Evolutionary conservation across 805 yeast species (phyloP).

Genomic region (Wickerhamiella australiensis): DNA sequence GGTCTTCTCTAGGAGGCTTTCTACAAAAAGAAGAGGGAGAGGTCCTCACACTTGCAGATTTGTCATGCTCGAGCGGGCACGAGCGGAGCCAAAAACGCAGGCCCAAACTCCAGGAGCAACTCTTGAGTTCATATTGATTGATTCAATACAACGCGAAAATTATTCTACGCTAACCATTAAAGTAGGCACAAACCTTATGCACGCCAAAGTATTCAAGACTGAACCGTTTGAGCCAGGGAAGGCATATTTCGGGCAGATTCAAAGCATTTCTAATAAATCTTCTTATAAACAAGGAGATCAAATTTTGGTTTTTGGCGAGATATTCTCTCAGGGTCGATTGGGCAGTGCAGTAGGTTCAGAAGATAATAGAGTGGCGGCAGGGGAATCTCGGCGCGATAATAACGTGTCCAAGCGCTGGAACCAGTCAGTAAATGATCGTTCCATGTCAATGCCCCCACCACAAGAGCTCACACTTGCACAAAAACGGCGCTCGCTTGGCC

Average conservation of each 20-base stretch:
- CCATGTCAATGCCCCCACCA: no score
- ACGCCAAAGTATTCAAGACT: not conserved
- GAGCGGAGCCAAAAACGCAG: not conserved
- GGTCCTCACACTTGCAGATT: no score
- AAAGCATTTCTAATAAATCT: not conserved
- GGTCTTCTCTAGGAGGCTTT: no score
- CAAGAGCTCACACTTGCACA: not conserved
- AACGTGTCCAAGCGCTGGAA: no score
- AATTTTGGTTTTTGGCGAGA: not conserved
- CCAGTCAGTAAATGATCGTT: no score
- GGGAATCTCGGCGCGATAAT: no score
- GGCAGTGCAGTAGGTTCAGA: no score
- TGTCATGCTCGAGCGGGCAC: slow-evolving; percentile 1
- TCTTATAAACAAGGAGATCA: no score
- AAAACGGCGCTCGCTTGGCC: not conserved
- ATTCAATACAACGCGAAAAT: not conserved
- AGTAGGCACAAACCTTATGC: not conserved
- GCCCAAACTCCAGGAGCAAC: not conserved
- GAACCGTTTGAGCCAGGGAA: not conserved
- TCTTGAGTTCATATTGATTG: not conserved
- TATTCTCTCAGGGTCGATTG: not conserved
- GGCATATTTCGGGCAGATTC: not conserved
- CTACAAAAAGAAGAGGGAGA: no score
- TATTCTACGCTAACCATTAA: not conserved
- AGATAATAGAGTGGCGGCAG: no score